Base-by-base conservation (phyloP, 345 rosid genomes). In the Lumnitzera racemosa region DNA sequence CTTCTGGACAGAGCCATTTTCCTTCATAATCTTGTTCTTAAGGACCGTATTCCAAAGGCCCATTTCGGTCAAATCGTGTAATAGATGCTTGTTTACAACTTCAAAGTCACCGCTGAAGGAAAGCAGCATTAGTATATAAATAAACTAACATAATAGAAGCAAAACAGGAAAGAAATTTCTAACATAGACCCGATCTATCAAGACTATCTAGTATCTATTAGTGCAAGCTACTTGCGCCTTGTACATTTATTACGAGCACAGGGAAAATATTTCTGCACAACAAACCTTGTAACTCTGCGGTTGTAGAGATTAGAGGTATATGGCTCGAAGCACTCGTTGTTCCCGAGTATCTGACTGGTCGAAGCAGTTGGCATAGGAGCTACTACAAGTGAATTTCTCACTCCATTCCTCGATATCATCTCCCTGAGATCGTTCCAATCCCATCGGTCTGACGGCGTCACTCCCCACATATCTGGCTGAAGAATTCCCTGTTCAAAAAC, bases 311-410 rank as follows among this genome's bases (percentile, higher is more conserved):
- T 87, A 55, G 97, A 90, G 29, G 97, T 90, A 69, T 88, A 90
- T 15, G 97, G 97, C 78, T 88, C 96, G 68, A 90, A 90, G 74
- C 97, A 90, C 68, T 90, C 97, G 61, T 87, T 90, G 61, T 90
- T 90, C 65, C 97, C 97, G 58, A 90, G 97, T 74, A 90, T 90
- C 76, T 90, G 97, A 69, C 97, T 90, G 53, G 97, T 90, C 29
- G 97, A 90, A 64, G 96, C 97, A 67, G 97, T 90, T 1, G 97
- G 97, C 97, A 90, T 90, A 48, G 97, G 97, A 36, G 97, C 90
- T 31, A 88, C 72, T 16, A 90, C 83, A 63, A 91, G 98, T 11
- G 95, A 91, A 59, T 91, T 91, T 74, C 95, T 89, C 50, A 91
- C 82, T 57, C 98, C 98, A 68, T 89, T 79, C 69, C 67, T 76